Base-by-base conservation (phyloP, 2,329 filamentous ascomycete genomes). In the Knufia fluminis region DNA sequence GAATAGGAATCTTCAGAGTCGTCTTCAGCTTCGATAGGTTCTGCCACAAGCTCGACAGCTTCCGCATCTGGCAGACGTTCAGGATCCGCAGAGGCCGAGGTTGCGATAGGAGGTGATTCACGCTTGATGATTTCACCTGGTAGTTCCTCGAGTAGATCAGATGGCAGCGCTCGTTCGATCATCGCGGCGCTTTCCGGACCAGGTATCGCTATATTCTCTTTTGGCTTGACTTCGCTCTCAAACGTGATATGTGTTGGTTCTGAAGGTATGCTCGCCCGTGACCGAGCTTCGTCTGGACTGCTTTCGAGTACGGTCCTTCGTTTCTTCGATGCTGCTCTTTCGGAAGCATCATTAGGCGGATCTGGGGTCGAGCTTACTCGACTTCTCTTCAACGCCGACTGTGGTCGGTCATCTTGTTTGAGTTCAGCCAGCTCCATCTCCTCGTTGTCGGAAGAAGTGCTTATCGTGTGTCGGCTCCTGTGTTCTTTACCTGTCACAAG, bases 231-330 rank as follows among this genome's bases (percentile, higher is more conserved):
- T 24, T 35, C 17, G 10, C 17, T 38, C 31, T 33, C 12, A 16
- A 16, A 3, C 23, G 28, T 26, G 20, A 14, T 22, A 4, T 26
- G 43, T 22, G 20, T 31, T 17, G 26, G 14, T 12, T 24, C 20
- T 20, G 32, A 16, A 23, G 32, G 28, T 22, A 23, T 59, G 55
- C 35, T 51, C 9, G 43, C 49, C 42, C 55, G 51, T 42, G 56
- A 41, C 56, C 60, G 41, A 49, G 50, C 39, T n/a, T 53, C 55
- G 61, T 63, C 60, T 61, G 64, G 54, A 56, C 44, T 67, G 39
- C 68, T 69, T 36, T 71, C 69, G 2, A 65, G 61, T 32, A 71
- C 62, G 6, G 67, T 68, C 44, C 68, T 61, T 51, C 68, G 68
- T 59, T 72, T 72, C 57, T 68, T 69, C 12, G 16, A 17, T 6